Evolutionary conservation across 257 asterid genomes (phyloP), one percentile per base, ranked within the genome.

Genomic region (Avicennia marina): DNA sequence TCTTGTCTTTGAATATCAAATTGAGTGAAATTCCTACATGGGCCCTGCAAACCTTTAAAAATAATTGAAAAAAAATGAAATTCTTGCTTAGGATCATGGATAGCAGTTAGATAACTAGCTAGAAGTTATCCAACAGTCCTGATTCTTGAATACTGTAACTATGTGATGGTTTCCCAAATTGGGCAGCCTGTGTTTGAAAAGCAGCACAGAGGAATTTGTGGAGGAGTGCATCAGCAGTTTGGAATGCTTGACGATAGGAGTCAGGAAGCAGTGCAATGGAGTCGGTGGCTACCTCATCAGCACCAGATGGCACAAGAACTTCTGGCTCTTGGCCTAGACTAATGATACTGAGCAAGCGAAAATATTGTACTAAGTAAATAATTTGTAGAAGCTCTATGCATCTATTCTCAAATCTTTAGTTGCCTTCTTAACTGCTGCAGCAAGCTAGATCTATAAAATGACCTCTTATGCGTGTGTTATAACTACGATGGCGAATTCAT

Each of bases 321-420:
- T 89, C 87, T 89, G 96, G 96, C 96, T 85, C 53, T 65, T 89
- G 63, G 96, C 95, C 52, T 82, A 77, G 67, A 11, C n/a, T n/a
- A n/a, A n/a, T n/a, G n/a, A n/a, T n/a, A n/a, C n/a, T n/a, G n/a
- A n/a, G n/a, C n/a, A n/a, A n/a, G n/a, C n/a, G n/a, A n/a, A n/a
- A n/a, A n/a, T n/a, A n/a, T n/a, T 40, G 36, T 18, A 11, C 6
- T n/a, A 6, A 31, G 6, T 26, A 32, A 59, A 27, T 45, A 19
- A 33, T 47, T 45, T 44, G 65, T 59, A 44, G 56, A 57, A 20
- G n/a, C n/a, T n/a, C n/a, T n/a, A n/a, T 40, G 20, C 16, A n/a
- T 25, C 63, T 0, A n/a, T 19, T 25, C 27, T 29, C 33, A 29
- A 29, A 29, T 29, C 33, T 29, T 29, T 29, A 7, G 33, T 29